Percentiles rank a stretch among this genome's conserved stretches.
Evolutionary conservation across 768 basidiomycete genomes (phyloP).

Genomic region (Mrakia hoshinonis): DNA sequence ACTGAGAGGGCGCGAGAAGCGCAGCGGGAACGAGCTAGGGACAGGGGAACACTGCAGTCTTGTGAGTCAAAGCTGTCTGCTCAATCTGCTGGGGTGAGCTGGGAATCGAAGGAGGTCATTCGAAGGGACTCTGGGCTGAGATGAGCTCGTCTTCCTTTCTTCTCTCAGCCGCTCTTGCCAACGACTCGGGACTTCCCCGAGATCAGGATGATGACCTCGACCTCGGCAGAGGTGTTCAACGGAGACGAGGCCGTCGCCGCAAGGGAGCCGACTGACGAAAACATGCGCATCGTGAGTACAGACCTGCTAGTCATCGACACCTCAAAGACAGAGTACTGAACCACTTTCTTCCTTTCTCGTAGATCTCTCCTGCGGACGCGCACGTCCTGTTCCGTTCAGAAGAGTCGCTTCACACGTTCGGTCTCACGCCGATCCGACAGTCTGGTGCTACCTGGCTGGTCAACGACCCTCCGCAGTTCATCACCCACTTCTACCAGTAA

Average conservation of each 20-base stretch:
- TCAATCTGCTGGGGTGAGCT: no score
- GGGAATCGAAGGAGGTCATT: no score
- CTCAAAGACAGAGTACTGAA: no score
- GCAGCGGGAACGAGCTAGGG: no score
- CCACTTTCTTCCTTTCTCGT: no score
- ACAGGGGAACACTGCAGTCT: no score
- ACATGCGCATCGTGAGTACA: slow-evolving; percentile 52
- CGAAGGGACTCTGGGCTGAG: no score
- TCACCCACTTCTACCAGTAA: slow-evolving; percentile 43
- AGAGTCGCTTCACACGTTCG: slow-evolving; percentile 35
- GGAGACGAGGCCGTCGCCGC: slow-evolving; percentile 50
- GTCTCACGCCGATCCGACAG: slow-evolving; percentile 60
- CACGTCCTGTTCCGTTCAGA: slow-evolving; percentile 48
- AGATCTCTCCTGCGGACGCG: slow-evolving; percentile 59
- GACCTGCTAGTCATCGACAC: background rate
- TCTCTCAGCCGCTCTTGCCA: no score
- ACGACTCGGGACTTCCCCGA: slow-evolving; percentile 59
- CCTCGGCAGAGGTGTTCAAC: slow-evolving; percentile 54
- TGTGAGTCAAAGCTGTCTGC: no score
- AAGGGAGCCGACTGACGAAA: slow-evolving; percentile 64
- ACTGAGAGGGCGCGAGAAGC: no score
- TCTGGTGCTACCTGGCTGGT: slow-evolving; percentile 72
- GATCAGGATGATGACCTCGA: slow-evolving; percentile 60
- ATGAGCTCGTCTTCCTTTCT: no score
- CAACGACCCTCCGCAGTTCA: slow-evolving; percentile 80